phyloP scores from a whole-genome alignment of 1,139 yeast species.

The Suhomyces ambrosiae region DNA sequence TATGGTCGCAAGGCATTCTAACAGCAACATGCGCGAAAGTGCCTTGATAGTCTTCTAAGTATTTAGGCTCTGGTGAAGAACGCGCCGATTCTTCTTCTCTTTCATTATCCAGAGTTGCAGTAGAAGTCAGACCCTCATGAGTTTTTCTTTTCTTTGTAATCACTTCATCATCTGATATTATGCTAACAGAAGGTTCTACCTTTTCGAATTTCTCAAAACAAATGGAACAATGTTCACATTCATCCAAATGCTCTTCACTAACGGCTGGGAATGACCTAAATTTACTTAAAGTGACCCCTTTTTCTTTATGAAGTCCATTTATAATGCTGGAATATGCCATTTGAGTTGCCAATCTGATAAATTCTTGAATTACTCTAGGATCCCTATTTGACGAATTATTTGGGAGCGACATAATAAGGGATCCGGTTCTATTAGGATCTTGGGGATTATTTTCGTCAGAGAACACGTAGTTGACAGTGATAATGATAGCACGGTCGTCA shows the following conservation, averaged over 20 bases:
- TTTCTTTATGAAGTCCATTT: slow-evolving; percentile 41
- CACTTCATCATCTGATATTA: slow-evolving; percentile 20
- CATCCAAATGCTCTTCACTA: slow-evolving; percentile 29
- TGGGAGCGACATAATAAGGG: slow-evolving; percentile 63
- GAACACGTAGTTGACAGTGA: slow-evolving; percentile 49
- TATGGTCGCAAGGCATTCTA: slow-evolving; percentile 77
- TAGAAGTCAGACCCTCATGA: slow-evolving; percentile 5
- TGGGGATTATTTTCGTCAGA: slow-evolving; percentile 46
- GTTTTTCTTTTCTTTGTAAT: slow-evolving; percentile 18
- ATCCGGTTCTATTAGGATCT: slow-evolving; percentile 52
- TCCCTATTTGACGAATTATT: slow-evolving; percentile 60
- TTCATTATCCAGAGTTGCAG: slow-evolving; percentile 10
- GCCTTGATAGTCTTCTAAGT: slow-evolving; percentile 30
- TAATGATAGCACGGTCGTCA: slow-evolving; percentile 34
- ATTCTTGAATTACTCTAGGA: slow-evolving; percentile 54
- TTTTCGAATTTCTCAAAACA: slow-evolving; percentile 60
- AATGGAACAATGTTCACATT: slow-evolving; percentile 56
- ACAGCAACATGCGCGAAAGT: slow-evolving; percentile 63
- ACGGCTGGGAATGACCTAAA: slow-evolving; percentile 53
- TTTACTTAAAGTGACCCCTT: slow-evolving; percentile 54
- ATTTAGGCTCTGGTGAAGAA: slow-evolving; percentile 15
- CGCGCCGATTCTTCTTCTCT: slow-evolving; percentile 3
- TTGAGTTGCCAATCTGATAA: slow-evolving; percentile 67
- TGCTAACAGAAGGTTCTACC: slow-evolving; percentile 8
- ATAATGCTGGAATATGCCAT: slow-evolving; percentile 66